Base-by-base conservation (phyloP, 2,329 filamentous ascomycete genomes). In the Colletotrichum somersetense region DNA sequence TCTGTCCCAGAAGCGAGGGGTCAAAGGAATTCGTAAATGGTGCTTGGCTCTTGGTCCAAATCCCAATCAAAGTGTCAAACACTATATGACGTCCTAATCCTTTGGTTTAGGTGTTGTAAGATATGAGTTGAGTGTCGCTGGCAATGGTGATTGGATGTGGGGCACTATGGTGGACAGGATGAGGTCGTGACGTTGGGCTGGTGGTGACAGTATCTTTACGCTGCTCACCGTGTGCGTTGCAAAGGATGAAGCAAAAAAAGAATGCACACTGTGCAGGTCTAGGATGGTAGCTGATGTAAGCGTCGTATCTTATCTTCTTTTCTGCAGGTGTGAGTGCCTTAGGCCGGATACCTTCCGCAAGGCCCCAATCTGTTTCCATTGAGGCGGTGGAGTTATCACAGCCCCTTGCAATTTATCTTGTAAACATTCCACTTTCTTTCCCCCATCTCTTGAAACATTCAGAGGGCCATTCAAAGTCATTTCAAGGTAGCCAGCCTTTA, bases 181-280 rank as follows among this genome's bases (percentile, higher is more conserved):
- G 42, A 44, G 38, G 40, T 56, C 14, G 7, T n/a, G 38, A 23
- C 42, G 50, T 23, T 18, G 23, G 61, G 52, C 23, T 30, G 48
- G 35, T 26, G n/a, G 20, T 63, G 35, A n/a, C 61, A 38, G 58
- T 52, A 33, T n/a, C 33, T 44, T 10, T 53, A 30, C n/a, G 61
- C 35, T 46, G 40, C 23, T 30, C 16, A 40, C 38, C 18, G 5
- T 55, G 62, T 7, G n/a, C 38, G 40, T 61, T 10, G 57, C 48
- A 26, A 33, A 33, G n/a, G 26, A 48, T 20, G 23, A n/a, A 59
- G 42, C 23, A 30, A 42, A 38, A 16, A 2, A 3, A 20, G 14
- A 38, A 18, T 26, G 40, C n/a, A 46, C 61, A 62, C 61, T 23
- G 61, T 62, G 35, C 8, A 20, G 16, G 2, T n/a, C 3, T 14